phyloP scores from a whole-genome alignment of 75 land plant species.

The Azolla pinnata region DNA sequence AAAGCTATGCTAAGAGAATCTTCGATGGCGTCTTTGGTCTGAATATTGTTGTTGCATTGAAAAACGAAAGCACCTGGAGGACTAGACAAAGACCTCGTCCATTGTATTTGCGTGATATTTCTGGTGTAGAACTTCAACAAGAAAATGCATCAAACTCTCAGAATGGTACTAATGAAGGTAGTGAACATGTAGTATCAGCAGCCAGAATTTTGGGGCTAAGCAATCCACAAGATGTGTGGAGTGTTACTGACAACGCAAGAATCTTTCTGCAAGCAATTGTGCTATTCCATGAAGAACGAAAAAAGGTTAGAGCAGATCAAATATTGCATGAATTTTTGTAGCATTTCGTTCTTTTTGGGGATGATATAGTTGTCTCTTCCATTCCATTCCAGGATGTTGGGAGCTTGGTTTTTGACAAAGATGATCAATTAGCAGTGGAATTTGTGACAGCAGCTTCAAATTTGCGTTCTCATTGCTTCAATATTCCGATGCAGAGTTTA shows the following conservation, averaged over 20 bases:
- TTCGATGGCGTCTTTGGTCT: constrained; percentile 98
- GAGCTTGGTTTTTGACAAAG: constrained; percentile 78
- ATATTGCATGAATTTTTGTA: too few species aligned
- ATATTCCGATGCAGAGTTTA: constrained; percentile 82
- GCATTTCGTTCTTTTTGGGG: constrained; percentile 1
- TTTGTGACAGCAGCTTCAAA: constrained; percentile 99
- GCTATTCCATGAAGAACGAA: constrained; percentile 51
- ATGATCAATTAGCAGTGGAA: constrained; percentile 95
- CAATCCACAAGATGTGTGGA: constrained; percentile 91
- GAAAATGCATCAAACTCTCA: neutral
- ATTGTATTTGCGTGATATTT: constrained; percentile 44
- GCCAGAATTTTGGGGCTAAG: constrained; percentile 48
- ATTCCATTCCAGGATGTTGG: constrained; percentile 66
- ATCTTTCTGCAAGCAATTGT: constrained; percentile 68
- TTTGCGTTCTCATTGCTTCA: constrained; percentile 87
- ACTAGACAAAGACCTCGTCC: constrained; percentile 68
- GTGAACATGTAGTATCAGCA: constrained; percentile 7
- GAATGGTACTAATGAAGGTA: neutral
- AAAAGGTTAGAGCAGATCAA: constrained; percentile 33
- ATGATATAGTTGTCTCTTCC: neutral
- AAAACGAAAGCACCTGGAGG: constrained; percentile 91
- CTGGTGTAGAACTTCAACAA: neutral
- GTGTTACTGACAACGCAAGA: constrained; percentile 62
- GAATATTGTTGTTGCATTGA: constrained; percentile 73
- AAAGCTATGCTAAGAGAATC: constrained; percentile 58